Percentiles rank a stretch among this genome's conserved stretches.
Evolutionary conservation across 345 rosid species (phyloP).

Genomic region (Anastatica hierochuntica): DNA sequence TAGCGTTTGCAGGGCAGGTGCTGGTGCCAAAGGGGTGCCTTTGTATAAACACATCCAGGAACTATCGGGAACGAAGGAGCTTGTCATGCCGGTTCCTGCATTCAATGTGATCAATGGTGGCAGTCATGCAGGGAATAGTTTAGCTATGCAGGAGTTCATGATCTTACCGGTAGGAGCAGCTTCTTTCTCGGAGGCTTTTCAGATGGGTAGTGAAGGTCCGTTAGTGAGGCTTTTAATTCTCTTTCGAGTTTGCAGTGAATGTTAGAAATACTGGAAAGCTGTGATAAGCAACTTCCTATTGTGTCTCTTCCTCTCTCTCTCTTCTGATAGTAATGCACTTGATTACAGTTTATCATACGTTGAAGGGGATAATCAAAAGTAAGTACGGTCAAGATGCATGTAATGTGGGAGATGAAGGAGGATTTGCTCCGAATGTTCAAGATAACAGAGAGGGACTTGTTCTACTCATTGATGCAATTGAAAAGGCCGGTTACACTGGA

Average conservation of each 20-base stretch:
- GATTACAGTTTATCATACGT: slow-evolving; percentile 65
- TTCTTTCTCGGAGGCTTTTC: slow-evolving; percentile 78
- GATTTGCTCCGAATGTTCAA: slow-evolving; percentile 97
- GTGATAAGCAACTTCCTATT: not conserved
- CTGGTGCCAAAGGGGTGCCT: slow-evolving; percentile 86
- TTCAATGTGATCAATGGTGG: slow-evolving; percentile 96
- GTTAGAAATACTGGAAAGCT: not conserved
- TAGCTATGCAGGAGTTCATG: slow-evolving; percentile 99
- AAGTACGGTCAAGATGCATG: slow-evolving; percentile 99
- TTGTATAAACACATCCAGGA: slow-evolving; percentile 92
- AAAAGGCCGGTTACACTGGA: slow-evolving; percentile 89
- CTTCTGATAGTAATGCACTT: not conserved
- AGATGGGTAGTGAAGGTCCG: slow-evolving; percentile 97
- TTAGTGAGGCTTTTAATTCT: no score
- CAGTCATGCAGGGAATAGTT: slow-evolving; percentile 91
- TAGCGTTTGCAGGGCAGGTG: slow-evolving; percentile 92
- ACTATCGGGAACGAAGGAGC: slow-evolving; percentile 76
- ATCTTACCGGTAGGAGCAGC: slow-evolving; percentile 84
- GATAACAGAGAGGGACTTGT: slow-evolving; percentile 95
- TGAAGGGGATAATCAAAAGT: slow-evolving; percentile 77
- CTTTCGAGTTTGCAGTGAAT: not conserved
- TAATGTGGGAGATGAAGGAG: slow-evolving; percentile 99
- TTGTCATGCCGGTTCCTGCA: slow-evolving; percentile 97
- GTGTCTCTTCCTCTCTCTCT: not conserved
- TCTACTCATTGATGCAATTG: slow-evolving; percentile 93